Percentiles rank a stretch among this genome's conserved stretches.
phyloP scores from a whole-genome alignment of 352 stramenopile genomes.

The Globisporangium carolinianum region DNA sequence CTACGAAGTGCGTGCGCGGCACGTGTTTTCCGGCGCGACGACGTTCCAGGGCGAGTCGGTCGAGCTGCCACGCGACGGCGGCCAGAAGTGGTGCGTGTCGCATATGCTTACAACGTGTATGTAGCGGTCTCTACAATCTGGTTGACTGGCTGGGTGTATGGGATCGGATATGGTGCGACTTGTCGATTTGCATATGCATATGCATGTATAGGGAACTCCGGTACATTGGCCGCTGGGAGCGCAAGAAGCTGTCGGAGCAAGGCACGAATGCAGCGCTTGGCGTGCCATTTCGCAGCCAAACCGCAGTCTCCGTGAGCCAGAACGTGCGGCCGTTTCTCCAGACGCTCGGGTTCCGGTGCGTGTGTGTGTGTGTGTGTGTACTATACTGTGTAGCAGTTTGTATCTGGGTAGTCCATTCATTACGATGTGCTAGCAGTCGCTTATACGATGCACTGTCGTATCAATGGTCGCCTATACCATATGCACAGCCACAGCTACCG shows the following conservation, averaged over 20 bases:
- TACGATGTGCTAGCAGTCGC: too few species aligned
- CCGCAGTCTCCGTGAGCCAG: slow-evolving; percentile 75
- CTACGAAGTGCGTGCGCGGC: slow-evolving; percentile 74
- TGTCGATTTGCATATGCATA: background rate
- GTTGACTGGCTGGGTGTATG: too few species aligned
- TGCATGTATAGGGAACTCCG: slow-evolving; percentile 47
- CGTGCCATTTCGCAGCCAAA: slow-evolving; percentile 79
- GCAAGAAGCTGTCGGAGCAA: slow-evolving; percentile 83
- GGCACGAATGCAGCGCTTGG: slow-evolving; percentile 45
- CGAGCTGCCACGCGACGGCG: slow-evolving; percentile 64
- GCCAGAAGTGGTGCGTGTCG: slow-evolving; percentile 63
- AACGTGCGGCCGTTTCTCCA: slow-evolving; percentile 69
- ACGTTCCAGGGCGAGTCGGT: slow-evolving; percentile 77
- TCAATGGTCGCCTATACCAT: background rate
- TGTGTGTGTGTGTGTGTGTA: background rate
- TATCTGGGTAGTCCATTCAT: too few species aligned
- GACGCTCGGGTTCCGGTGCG: slow-evolving; percentile 75
- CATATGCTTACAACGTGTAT: too few species aligned
- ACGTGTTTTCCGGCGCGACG: slow-evolving; percentile 76
- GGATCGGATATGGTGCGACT: too few species aligned
- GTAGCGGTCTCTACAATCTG: too few species aligned
- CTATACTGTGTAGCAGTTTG: too few species aligned
- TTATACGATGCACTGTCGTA: too few species aligned
- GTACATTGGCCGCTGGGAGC: slow-evolving; percentile 82
- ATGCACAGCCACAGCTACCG: slow-evolving; percentile 62